A percentile compares a stretch with the other conserved stretches of the same genome.
Evolutionary conservation across 129 eudicot genomes (phyloP).

Genomic region (Chrysanthemum lavandulifolium): DNA sequence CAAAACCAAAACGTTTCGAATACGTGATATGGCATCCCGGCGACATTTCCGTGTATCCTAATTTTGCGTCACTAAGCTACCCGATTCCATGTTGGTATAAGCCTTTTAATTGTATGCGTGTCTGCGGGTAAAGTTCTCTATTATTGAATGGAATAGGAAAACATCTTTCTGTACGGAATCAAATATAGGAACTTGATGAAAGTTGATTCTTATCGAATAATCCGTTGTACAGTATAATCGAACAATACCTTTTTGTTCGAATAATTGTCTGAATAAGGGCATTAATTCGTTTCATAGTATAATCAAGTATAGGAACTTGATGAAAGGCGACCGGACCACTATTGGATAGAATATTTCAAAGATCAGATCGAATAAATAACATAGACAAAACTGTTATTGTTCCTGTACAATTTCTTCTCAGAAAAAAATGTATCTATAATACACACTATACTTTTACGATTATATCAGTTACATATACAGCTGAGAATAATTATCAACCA

Average conservation of each 20-base stretch:
- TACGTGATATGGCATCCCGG: too few species aligned
- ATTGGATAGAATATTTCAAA: constrained; percentile 10
- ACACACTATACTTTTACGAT: too few species aligned
- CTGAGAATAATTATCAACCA: too few species aligned
- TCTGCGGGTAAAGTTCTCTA: constrained; percentile 19
- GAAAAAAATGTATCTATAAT: not conserved
- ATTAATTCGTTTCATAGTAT: not conserved
- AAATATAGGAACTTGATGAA: constrained; percentile 13
- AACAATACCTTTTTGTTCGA: constrained; percentile 12
- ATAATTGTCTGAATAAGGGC: constrained; percentile 15
- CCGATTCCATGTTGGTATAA: not conserved
- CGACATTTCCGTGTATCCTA: too few species aligned
- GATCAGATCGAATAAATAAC: not conserved
- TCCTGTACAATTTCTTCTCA: not conserved
- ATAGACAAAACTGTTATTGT: not conserved
- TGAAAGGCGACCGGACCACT: constrained; percentile 20
- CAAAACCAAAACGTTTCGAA: too few species aligned
- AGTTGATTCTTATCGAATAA: constrained; percentile 15
- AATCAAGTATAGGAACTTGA: too few species aligned
- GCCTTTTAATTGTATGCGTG: not conserved
- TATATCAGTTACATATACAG: too few species aligned
- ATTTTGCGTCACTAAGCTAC: not conserved
- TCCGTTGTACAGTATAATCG: not conserved
- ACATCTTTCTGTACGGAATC: constrained; percentile 9
- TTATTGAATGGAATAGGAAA: constrained; percentile 29